These are phyloP conservation scores for Wickerhamomyces chaumierensis DNA, from an alignment of 805 yeast species.

Conservation along the genomic window DNA sequence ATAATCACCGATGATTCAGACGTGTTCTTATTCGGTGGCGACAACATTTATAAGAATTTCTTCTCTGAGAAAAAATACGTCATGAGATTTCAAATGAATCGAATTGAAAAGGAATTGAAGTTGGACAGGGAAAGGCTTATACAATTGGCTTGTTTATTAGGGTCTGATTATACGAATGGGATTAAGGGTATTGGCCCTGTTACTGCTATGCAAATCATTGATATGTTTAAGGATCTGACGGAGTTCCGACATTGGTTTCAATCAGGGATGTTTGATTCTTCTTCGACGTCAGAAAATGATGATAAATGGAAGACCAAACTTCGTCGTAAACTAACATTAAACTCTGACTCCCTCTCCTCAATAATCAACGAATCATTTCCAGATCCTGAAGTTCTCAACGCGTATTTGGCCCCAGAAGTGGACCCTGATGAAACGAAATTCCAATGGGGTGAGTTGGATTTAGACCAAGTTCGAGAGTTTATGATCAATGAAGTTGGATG, in stretches of 20 bases:
- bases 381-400: conserved; percentile 52
- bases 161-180: conserved; percentile 94
- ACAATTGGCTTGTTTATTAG: conserved; percentile 72
- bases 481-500: conserved; percentile 69
- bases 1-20: conserved; percentile 96
- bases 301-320: conserved; percentile 47
- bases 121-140: conserved; percentile 54
- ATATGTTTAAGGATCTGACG: conserved; percentile 54
- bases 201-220: conserved; percentile 77
- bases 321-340: conserved; percentile 38
- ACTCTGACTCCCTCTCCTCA: no score
- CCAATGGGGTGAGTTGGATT: conserved; percentile 83
- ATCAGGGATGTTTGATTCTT: conserved; percentile 30
- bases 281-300: conserved; percentile 26
- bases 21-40: conserved; percentile 89
- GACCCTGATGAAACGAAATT: conserved; percentile 71
- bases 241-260: conserved; percentile 29
- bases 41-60: conserved; percentile 77
- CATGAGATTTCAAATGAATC: conserved; percentile 60
- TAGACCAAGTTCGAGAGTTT: conserved; percentile 66
- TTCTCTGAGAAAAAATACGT: conserved; percentile 89
- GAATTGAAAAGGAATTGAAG: conserved; percentile 54
- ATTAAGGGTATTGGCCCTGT: conserved; percentile 92
- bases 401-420: conserved; percentile 73
- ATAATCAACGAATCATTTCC: conserved; percentile 56